Percentiles rank a stretch among this genome's conserved stretches.
These are phyloP conservation scores for Pseudisothecium myosuroides DNA, from an alignment of 225 moss, liverwort and hornwort genomes.

Conservation along the genomic window DNA sequence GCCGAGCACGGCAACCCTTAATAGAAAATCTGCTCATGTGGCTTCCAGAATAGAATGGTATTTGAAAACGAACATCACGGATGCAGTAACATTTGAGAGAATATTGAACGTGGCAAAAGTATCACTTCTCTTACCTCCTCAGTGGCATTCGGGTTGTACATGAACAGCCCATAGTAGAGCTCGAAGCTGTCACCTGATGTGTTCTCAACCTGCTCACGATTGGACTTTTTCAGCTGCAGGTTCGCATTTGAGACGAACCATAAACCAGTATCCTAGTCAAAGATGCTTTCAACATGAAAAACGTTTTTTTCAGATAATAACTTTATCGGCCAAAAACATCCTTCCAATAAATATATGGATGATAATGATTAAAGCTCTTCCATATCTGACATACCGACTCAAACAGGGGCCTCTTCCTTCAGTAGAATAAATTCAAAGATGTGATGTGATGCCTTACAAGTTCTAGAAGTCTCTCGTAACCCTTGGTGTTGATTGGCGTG, in stretches of 20 bases:
- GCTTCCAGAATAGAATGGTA: not conserved
- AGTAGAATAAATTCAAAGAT: not conserved
- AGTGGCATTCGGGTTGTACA: conserved; percentile 90
- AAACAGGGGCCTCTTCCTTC: not conserved
- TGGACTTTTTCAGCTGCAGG: not conserved
- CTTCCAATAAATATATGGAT: not conserved
- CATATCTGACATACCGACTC: not conserved
- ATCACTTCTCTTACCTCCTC: conserved; percentile 55
- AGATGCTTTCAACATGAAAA: not conserved
- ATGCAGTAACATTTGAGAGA: not conserved
- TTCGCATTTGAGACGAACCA: not conserved
- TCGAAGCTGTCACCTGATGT: conserved; percentile 88
- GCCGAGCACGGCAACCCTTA: not conserved
- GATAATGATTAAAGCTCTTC: not conserved
- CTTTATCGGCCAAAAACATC: not conserved
- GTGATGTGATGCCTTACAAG: conserved; percentile 38
- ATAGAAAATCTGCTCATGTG: not conserved
- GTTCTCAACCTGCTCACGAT: conserved; percentile 68
- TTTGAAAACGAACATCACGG: not conserved
- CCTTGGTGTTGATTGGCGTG: conserved; percentile 90
- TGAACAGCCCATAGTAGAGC: conserved; percentile 95
- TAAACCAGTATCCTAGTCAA: not conserved
- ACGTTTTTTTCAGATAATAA: not conserved
- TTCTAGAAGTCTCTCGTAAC: conserved; percentile 87
- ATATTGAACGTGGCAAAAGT: not conserved